These are phyloP conservation scores for Colletotrichum falcatum DNA, from an alignment of 2,329 filamentous ascomycete species.

Conservation along the genomic window DNA sequence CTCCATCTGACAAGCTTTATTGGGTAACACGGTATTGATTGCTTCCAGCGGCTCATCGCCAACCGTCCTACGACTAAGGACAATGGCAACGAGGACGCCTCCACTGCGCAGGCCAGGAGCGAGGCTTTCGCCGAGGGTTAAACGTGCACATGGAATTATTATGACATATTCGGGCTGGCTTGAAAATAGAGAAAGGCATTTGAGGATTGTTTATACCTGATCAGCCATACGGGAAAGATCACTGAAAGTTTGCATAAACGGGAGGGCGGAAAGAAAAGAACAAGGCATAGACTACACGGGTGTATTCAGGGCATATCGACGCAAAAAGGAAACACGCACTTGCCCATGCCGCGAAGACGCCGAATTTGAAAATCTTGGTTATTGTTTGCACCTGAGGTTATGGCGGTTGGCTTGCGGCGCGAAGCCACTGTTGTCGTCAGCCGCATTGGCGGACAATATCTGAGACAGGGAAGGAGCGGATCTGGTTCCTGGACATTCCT, in stretches of 20 bases:
- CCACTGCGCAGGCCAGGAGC: conserved; percentile 51
- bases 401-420: not conserved
- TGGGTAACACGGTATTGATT: not conserved
- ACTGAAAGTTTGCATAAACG: conserved; percentile 19
- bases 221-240: conserved; percentile 19
- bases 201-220: conserved; percentile 25
- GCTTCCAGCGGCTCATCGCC: conserved; percentile 62
- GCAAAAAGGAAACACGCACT: conserved; percentile 14
- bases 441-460: not conserved
- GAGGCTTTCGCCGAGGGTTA: conserved; percentile 57
- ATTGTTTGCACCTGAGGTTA: not conserved
- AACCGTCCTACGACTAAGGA: conserved; percentile 58
- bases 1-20: too few relatives aligned
- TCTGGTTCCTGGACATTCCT: not conserved
- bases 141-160: conserved; percentile 12
- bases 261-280: conserved; percentile 22
- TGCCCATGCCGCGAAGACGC: not conserved
- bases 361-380: not conserved
- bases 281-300: conserved; percentile 31
- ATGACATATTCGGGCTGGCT: conserved; percentile 12
- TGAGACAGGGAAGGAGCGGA: conserved; percentile 1
- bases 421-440: conserved; percentile 6
- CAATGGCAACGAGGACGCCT: conserved; percentile 46
- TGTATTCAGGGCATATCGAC: conserved; percentile 25
- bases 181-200: conserved; percentile 12